A percentile compares a stretch with the other conserved stretches of the same genome.
Evolutionary conservation across 305 asterid genomes (phyloP).

Genomic region (Solanum hybrid): DNA sequence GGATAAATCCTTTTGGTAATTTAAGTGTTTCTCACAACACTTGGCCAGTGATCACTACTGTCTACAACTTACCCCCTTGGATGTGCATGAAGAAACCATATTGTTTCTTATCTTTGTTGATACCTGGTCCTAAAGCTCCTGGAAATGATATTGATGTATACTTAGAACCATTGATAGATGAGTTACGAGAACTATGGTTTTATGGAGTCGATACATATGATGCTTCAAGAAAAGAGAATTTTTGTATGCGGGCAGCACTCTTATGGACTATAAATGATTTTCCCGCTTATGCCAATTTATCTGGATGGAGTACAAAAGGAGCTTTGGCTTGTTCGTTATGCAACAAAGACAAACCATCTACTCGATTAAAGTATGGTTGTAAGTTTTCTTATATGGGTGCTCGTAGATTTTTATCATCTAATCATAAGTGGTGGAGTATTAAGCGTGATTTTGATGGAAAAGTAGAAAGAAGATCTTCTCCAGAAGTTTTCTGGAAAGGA

Average conservation of each 20-base stretch:
- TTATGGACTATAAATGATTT: neutral
- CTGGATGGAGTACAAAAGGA: no score
- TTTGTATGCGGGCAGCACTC: neutral
- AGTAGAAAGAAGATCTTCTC: no score
- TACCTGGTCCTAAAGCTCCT: neutral
- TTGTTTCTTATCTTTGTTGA: neutral
- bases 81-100: neutral
- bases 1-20: neutral
- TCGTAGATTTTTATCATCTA: no score
- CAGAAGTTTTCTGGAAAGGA: neutral
- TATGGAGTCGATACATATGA: neutral
- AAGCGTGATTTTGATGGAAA: no score
- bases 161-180: neutral
- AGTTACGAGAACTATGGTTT: neutral
- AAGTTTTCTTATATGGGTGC: no score
- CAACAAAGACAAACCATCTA: no score
- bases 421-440: no score
- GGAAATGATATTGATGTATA: neutral
- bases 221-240: neutral
- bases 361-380: no score
- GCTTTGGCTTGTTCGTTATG: no score
- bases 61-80: no score
- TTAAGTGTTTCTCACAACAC: no score
- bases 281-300: neutral
- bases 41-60: no score